A percentile compares a stretch with the other conserved stretches of the same genome.
Conservation (phyloP, 371 early-diverging fungal species). For the Syncephalastrum contaminatum region DNA sequence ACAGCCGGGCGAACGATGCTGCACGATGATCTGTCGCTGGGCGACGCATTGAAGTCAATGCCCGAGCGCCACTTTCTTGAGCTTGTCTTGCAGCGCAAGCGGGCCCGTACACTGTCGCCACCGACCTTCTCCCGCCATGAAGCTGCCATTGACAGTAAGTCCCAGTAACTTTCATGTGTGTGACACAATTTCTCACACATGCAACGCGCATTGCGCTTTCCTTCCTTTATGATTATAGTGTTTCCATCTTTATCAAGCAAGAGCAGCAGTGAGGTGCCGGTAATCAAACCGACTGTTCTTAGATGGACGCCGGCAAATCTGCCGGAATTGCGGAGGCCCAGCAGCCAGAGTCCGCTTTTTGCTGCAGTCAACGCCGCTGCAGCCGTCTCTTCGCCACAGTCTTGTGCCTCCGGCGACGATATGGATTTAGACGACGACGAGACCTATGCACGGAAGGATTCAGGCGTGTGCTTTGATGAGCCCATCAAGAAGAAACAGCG, state of each 20-base stretch:
- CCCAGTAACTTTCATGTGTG: neutral
- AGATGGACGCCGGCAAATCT: conserved; percentile 30
- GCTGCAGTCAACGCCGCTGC: neutral
- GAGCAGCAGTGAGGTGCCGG: conserved; percentile 26
- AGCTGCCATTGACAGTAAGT: conserved; percentile 5
- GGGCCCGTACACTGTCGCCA: conserved; percentile 15
- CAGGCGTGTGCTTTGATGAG: conserved; percentile 32
- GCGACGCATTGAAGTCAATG: conserved; percentile 22
- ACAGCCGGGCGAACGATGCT: conserved; percentile 8
- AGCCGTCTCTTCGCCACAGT: too few species aligned
- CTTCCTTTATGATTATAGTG: conserved; percentile 1
- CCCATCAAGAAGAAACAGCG: conserved; percentile 35
- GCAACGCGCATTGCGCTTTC: neutral
- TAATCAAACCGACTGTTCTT: conserved; percentile 43
- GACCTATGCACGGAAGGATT: conserved; percentile 29
- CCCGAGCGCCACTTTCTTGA: conserved; percentile 28
- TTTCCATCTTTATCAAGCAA: neutral
- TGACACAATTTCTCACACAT: neutral
- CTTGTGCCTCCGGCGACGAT: too few species aligned
- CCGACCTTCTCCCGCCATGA: conserved; percentile 10
- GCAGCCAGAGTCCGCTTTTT: neutral
- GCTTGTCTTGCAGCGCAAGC: conserved; percentile 30
- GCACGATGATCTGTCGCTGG: conserved; percentile 31
- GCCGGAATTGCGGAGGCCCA: conserved; percentile 9
- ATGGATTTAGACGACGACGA: conserved; percentile 9